Evolutionary conservation across 257 asterid species (phyloP).

Genomic region (Linaria vulgaris): DNA sequence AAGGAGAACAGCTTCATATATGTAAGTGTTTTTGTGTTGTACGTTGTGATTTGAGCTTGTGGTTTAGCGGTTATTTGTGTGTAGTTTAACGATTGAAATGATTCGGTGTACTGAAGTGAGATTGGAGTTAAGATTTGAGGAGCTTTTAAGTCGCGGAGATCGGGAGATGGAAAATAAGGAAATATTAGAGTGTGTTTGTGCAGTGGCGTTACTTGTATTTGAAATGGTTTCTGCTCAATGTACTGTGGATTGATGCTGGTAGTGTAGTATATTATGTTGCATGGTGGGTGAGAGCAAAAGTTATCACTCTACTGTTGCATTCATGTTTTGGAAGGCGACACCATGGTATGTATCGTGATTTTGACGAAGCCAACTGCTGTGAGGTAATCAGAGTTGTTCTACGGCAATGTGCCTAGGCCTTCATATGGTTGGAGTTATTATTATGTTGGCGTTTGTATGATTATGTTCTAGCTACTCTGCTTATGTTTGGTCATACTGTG

Average conservation of each 20-base stretch:
- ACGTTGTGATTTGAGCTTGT: neutral
- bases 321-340: constrained; percentile 1
- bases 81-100: too few species aligned
- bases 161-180: neutral
- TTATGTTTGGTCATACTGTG: constrained; percentile 17
- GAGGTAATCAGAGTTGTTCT: too few species aligned
- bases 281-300: neutral
- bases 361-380: too few species aligned
- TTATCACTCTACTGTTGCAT: constrained; percentile 3
- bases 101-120: too few species aligned
- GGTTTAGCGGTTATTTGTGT: too few species aligned
- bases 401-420: neutral
- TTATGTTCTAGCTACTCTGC: constrained; percentile 18
- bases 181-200: neutral
- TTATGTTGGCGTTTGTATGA: constrained; percentile 2
- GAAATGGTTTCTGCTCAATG: neutral
- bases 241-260: too few species aligned
- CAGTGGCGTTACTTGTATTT: neutral
- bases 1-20: constrained; percentile 95
- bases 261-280: too few species aligned
- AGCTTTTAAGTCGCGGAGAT: neutral
- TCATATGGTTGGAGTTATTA: neutral
- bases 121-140: too few species aligned
- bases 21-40: constrained; percentile 34
- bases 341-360: neutral